Evolutionary conservation across 805 yeast species (phyloP).

Genomic region (Wickerhamiella shivajii): DNA sequence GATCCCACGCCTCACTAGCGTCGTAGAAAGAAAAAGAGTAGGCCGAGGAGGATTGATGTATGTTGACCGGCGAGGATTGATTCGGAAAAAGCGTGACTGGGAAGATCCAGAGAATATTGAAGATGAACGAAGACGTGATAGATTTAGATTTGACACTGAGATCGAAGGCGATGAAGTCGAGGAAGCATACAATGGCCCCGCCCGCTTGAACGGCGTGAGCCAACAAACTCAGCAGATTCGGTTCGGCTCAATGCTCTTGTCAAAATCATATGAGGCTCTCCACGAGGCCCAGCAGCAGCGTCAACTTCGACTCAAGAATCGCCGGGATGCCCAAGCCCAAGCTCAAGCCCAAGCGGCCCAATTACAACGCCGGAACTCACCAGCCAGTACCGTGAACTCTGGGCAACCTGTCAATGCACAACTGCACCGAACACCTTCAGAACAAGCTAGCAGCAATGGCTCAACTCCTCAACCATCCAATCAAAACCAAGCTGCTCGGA

Average conservation of each 20-base stretch:
- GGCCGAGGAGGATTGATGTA: slow-evolving; percentile 60
- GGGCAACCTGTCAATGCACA: neutral
- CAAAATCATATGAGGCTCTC: slow-evolving; percentile 70
- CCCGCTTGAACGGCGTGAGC: slow-evolving; percentile 65
- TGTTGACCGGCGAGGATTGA: slow-evolving; percentile 57
- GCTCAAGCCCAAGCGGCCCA: neutral
- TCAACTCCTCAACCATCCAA: neutral
- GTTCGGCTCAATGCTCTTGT: slow-evolving; percentile 79
- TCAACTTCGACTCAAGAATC: slow-evolving; percentile 33
- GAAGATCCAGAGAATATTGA: slow-evolving; percentile 15
- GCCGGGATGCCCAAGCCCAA: neutral
- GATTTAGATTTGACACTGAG: slow-evolving; percentile 58
- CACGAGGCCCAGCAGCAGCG: slow-evolving; percentile 64
- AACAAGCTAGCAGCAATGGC: neutral
- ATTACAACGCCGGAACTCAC: neutral
- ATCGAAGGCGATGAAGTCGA: slow-evolving; percentile 29
- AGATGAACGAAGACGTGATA: slow-evolving; percentile 35
- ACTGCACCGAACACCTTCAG: neutral
- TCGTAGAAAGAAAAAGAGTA: slow-evolving; percentile 48
- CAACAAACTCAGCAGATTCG: slow-evolving; percentile 80
- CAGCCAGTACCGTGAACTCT: neutral
- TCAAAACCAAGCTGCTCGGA: neutral
- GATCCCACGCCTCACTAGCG: slow-evolving; percentile 19
- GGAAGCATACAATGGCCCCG: slow-evolving; percentile 63
- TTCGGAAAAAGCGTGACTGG: slow-evolving; percentile 20